Evolutionary conservation across 371 early-diverging fungal genomes (phyloP).

Genomic region (Modicella reniformis): DNA sequence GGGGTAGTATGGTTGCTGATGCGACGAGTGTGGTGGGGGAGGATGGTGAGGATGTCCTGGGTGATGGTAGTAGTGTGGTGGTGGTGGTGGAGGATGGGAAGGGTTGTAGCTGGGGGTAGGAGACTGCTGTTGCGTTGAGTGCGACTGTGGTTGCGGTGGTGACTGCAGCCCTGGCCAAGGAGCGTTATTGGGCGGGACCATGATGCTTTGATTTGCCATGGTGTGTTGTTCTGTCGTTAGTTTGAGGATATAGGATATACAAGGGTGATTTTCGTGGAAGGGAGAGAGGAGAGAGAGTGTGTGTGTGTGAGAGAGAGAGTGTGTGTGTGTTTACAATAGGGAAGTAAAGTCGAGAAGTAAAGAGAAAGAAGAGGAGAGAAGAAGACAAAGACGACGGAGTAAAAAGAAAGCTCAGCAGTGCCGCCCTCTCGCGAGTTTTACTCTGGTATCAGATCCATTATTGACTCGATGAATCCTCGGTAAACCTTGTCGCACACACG

Average conservation of each 20-base stretch:
- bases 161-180: conserved; percentile 42
- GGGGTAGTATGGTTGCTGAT: conserved; percentile 43
- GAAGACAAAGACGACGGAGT: neutral
- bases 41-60: conserved; percentile 28
- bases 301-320: neutral
- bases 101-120: conserved; percentile 4
- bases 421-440: too few relatives aligned
- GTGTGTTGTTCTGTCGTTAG: conserved; percentile 6
- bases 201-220: conserved; percentile 34
- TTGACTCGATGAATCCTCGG: neutral
- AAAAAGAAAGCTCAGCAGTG: neutral
- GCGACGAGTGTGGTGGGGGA: conserved; percentile 27
- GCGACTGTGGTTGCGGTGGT: conserved; percentile 4
- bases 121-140: neutral
- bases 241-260: neutral
- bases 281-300: too few relatives aligned
- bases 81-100: conserved; percentile 9
- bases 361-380: neutral
- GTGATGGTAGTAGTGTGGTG: conserved; percentile 26
- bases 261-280: too few relatives aligned
- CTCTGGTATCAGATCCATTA: too few relatives aligned
- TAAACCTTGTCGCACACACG: conserved; percentile 1
- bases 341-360: neutral
- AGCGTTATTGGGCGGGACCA: conserved; percentile 46
- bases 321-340: neutral